phyloP scores from a whole-genome alignment of 257 asterid genomes.

The Plantago elongata region DNA sequence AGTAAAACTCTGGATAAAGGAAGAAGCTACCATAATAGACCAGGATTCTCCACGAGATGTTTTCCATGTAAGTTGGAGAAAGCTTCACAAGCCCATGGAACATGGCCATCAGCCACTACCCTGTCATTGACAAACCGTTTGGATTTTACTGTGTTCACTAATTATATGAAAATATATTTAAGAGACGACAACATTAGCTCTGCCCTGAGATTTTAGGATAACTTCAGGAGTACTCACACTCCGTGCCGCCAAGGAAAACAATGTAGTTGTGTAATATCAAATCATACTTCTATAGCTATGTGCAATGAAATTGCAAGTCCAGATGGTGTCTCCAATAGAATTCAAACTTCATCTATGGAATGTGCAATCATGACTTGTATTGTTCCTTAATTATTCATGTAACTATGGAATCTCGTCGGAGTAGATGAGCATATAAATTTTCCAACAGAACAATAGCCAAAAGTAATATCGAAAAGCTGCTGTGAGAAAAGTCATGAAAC shows the following conservation, averaged over 20 bases:
- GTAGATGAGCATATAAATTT: too few species aligned
- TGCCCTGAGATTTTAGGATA: too few species aligned
- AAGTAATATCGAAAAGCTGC: neutral
- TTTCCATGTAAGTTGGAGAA: conserved; percentile 68
- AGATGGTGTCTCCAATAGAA: neutral
- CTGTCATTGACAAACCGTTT: conserved; percentile 39
- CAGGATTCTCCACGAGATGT: conserved; percentile 53
- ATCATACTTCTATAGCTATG: neutral
- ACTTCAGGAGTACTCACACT: neutral
- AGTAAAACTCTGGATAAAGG: conserved; percentile 4
- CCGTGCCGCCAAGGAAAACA: neutral
- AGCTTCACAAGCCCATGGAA: conserved; percentile 98
- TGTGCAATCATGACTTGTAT: too few species aligned
- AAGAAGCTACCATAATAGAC: conserved; percentile 62
- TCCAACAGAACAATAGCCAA: too few species aligned
- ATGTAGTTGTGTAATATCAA: neutral
- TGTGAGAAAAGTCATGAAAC: conserved; percentile 5
- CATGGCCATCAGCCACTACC: conserved; percentile 95
- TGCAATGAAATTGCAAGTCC: neutral
- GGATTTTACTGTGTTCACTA: neutral
- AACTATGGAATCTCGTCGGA: too few species aligned
- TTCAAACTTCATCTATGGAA: neutral
- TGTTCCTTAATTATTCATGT: too few species aligned
- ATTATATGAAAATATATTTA: neutral
- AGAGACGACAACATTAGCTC: neutral